Conservation (phyloP, 2,329 filamentous ascomycete species). For the Fusarium buxicola region DNA sequence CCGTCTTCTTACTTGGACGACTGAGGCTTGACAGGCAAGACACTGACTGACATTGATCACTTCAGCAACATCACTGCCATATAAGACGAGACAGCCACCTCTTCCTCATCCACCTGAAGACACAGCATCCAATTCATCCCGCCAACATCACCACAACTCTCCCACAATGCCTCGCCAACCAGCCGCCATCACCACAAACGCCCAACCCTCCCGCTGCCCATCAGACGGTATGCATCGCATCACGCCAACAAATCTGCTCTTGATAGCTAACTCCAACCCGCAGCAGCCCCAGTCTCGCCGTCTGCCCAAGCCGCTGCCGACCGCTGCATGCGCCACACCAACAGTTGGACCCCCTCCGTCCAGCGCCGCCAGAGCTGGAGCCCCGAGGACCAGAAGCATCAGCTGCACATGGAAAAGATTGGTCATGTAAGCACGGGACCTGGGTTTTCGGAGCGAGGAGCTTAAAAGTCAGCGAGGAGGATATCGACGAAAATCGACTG, state of each 20-base stretch:
- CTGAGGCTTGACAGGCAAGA: neutral
- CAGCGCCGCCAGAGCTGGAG: conserved; percentile 64
- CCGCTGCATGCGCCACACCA: conserved; percentile 51
- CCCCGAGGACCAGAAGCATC: conserved; percentile 65
- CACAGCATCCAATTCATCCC: neutral
- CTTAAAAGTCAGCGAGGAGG: neutral
- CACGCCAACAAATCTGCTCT: neutral
- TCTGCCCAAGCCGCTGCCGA: conserved; percentile 45
- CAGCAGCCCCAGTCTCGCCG: conserved; percentile 26
- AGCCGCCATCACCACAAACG: conserved; percentile 22
- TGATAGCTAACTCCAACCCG: conserved; percentile 16
- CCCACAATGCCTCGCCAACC: conserved; percentile 36
- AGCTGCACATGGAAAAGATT: conserved; percentile 60
- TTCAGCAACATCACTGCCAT: conserved; percentile 7
- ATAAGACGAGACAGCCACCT: conserved; percentile 6
- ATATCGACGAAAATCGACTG: conserved; percentile 1
- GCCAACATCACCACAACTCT: neutral
- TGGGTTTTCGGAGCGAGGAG: conserved; percentile 57
- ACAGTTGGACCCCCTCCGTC: conserved; percentile 59
- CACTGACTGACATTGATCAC: conserved; percentile 10
- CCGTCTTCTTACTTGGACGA: no score
- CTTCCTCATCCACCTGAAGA: neutral
- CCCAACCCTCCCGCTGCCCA: conserved; percentile 21
- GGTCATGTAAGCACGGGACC: conserved; percentile 51
- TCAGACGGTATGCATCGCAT: conserved; percentile 15